These are phyloP conservation scores for Ophiostoma australiae DNA, from an alignment of 2,329 filamentous ascomycete genomes.

Conservation along the genomic window DNA sequence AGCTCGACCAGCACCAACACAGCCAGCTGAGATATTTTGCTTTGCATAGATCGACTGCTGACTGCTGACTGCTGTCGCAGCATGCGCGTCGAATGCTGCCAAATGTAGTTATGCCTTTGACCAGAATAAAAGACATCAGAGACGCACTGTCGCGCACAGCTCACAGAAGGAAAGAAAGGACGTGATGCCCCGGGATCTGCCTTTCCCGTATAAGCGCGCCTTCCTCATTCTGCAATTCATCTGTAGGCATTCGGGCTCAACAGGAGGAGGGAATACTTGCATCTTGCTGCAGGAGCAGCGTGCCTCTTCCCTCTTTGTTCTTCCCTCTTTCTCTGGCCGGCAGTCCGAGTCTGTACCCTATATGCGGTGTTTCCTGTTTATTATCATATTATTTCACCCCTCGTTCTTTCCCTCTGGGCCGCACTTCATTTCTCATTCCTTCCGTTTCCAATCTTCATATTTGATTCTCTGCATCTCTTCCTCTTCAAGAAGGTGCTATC, in stretches of 20 bases:
- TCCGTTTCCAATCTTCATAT: neutral
- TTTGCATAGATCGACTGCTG: neutral
- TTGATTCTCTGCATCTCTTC: neutral
- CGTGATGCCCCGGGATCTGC: constrained; percentile 1
- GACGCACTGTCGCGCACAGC: no score
- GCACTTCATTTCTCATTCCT: neutral
- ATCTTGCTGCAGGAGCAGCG: constrained; percentile 2
- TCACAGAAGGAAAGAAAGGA: constrained; percentile 4
- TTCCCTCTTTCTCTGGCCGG: neutral
- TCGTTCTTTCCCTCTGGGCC: neutral
- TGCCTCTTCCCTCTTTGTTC: neutral
- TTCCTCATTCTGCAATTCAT: neutral
- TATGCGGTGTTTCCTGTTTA: neutral
- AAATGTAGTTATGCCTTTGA: neutral
- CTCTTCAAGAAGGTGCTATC: neutral
- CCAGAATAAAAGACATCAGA: neutral
- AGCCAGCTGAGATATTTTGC: no score
- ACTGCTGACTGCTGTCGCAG: neutral
- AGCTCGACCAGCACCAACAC: neutral
- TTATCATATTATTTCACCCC: neutral
- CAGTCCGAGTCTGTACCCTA: neutral
- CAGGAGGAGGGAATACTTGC: neutral
- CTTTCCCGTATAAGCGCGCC: neutral
- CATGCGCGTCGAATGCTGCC: neutral
- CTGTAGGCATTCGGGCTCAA: neutral